Evolutionary conservation across 208 protist genomes (phyloP).

Genomic region (Angomonas ambiguus): DNA sequence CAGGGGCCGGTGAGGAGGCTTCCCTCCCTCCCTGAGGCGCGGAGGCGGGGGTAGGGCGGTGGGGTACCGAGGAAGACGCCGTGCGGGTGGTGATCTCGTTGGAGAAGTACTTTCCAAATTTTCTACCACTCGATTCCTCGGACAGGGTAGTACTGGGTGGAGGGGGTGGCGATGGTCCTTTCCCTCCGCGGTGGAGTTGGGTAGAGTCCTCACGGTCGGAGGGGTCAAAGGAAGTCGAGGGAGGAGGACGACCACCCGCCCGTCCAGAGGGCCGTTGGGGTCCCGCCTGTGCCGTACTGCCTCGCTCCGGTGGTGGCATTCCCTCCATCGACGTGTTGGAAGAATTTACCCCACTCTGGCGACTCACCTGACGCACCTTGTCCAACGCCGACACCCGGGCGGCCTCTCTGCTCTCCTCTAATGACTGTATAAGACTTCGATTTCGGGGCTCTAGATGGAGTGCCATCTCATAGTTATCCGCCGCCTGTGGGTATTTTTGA

Average conservation of each 20-base stretch:
- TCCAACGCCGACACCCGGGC: slow-evolving; percentile 21
- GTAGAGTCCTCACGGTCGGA: too few species aligned
- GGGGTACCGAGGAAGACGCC: background rate
- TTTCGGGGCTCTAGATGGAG: slow-evolving; percentile 81
- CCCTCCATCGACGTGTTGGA: background rate
- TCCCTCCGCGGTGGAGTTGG: too few species aligned
- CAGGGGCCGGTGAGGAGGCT: background rate
- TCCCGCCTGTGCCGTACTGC: too few species aligned
- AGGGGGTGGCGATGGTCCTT: too few species aligned
- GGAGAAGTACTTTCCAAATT: background rate
- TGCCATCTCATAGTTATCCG: slow-evolving; percentile 85
- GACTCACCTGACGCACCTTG: background rate
- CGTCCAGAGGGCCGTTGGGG: too few species aligned
- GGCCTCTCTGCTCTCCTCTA: slow-evolving; percentile 46
- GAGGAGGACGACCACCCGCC: too few species aligned
- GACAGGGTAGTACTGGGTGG: background rate
- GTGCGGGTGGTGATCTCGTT: background rate
- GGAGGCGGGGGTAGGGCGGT: background rate
- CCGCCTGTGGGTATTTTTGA: slow-evolving; percentile 79
- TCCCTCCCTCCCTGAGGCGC: background rate
- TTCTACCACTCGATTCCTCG: background rate
- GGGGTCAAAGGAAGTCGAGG: too few species aligned
- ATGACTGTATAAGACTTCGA: slow-evolving; percentile 43
- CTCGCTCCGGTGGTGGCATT: background rate
- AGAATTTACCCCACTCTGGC: background rate